Conservation (phyloP, 2,329 filamentous ascomycete species). For the Knufia petricola region DNA sequence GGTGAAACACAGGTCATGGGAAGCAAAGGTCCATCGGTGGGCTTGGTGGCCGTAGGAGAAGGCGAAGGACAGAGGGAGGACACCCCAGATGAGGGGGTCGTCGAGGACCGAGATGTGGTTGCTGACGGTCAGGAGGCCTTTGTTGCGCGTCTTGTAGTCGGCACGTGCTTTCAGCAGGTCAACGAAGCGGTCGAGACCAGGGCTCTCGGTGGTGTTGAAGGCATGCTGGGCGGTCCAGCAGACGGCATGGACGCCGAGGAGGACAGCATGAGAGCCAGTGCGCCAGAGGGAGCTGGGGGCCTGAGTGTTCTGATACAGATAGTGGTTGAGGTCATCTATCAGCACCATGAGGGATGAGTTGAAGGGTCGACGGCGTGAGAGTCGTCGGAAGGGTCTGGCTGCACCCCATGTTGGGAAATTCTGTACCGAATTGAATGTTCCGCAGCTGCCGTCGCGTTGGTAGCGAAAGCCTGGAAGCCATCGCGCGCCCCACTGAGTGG, state of each 20-base stretch:
- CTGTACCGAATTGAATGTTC: neutral
- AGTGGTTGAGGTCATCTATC: slow-evolving; percentile 32
- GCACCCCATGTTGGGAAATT: slow-evolving; percentile 1
- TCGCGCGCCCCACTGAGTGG: too few species aligned
- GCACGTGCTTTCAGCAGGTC: slow-evolving; percentile 63
- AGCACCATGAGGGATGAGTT: slow-evolving; percentile 15
- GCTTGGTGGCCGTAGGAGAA: slow-evolving; percentile 57
- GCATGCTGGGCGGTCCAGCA: slow-evolving; percentile 66
- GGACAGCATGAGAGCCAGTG: slow-evolving; percentile 60
- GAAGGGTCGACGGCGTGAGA: neutral
- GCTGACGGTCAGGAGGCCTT: slow-evolving; percentile 83
- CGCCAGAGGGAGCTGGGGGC: slow-evolving; percentile 50
- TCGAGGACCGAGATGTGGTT: slow-evolving; percentile 89
- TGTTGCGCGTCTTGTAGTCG: slow-evolving; percentile 55
- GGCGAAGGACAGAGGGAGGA: slow-evolving; percentile 64
- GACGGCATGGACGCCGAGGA: slow-evolving; percentile 62
- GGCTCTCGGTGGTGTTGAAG: slow-evolving; percentile 64
- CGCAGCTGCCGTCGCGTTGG: neutral
- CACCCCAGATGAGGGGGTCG: slow-evolving; percentile 89
- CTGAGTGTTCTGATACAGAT: slow-evolving; percentile 28
- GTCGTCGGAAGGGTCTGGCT: neutral
- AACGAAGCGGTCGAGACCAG: slow-evolving; percentile 67
- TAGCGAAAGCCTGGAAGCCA: neutral
- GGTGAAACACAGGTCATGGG: slow-evolving; percentile 90
- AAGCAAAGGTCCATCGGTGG: slow-evolving; percentile 79